Base-by-base conservation (phyloP, 306 rosid species). In the Begonia loranthoides region DNA sequence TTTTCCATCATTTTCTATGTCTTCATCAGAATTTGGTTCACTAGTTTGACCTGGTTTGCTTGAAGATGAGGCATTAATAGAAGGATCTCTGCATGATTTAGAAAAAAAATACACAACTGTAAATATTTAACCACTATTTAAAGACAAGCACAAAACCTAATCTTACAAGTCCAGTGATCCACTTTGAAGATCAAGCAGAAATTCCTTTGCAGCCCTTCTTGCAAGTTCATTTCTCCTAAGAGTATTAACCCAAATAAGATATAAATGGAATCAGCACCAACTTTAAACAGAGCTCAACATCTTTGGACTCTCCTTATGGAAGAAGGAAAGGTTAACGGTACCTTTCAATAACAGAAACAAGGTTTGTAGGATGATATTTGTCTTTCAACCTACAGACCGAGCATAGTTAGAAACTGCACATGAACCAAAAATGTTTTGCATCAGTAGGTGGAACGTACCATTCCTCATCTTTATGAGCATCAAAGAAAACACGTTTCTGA, bases 201-300 rank as follows among this genome's bases (percentile, higher is more conserved):
- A 80, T 17, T 78, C 88, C 73, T 86, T 92, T 7, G 99, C 95
- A 56, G 66, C 64, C 70, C 67, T 81, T 51, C 76, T 83, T 56
- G 96, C 94, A 71, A 60, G 76, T 67, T 83, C 99, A 49, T 86
- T 92, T 82, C 96, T 92, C 99, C 99, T 90, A 73, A n/a, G 78
- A 48, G 51, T 45, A 62, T 28, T 50, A 17, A 17, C 62, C 13
- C 45, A 43, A 36, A 6, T 7, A 41, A 13, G 38, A 60, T 1
- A 47, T 17, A 14, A 41, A 34, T 5, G 19, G 22, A 19, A 19
- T 19, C 22, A 4, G 22, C 22, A 19, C 22, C 22, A 28, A 28
- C 36, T 4, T 0, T 28, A 28, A 28, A 28, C 9, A 28, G 36
- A 0, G 5, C 13, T 14, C 17, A 17, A 58, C 14, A 33, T 54